Base-by-base conservation (phyloP, 176 grass and related monocot species). In the Guadua angustifolia region DNA sequence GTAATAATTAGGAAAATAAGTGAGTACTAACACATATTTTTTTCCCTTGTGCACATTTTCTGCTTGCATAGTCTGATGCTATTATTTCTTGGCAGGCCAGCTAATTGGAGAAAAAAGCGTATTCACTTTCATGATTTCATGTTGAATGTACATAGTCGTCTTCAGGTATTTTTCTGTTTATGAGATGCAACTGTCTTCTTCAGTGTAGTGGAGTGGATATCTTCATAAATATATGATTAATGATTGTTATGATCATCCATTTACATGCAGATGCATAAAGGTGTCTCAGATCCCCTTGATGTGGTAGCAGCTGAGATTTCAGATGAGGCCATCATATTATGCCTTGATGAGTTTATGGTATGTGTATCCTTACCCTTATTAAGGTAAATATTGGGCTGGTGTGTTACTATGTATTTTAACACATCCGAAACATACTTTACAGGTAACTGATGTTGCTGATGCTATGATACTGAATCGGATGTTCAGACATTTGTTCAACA, bases 341-440 rank as follows among this genome's bases (percentile, higher is more conserved):
- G 95, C 80, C 80, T 98, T 81, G 95, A 97, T 89, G 94, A 97
- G 79, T 97, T 97, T 86, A 97, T 97, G 95, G 95, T 97, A 89
- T 83, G 80, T 46, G n/a, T n/a, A n/a, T n/a, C n/a, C n/a, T n/a
- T n/a, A 29, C 73, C 43, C 6, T 88, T 64, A 43, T 38, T 71
- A 44, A 35, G 47, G 24, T 61, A 61, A 38, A 59, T 22, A 64
- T 35, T 86, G 2, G 25, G 0, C 13, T 74, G 62, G 22, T 82
- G 13, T 57, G 57, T 71, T 61, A 9, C 18, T 59, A 56, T 69
- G 17, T 62, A 46, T 79, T 50, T 60, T 73, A 76, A 64, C 39
- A 63, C 6, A 9, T 64, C 15, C 33, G 11, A 65, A 43, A 82
- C 47, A 7, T 86, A 73, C 16, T 79, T 56, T 66, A 12, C 75